phyloP scores from a whole-genome alignment of 306 rosid genomes.

The Sechiopsis laciniata region DNA sequence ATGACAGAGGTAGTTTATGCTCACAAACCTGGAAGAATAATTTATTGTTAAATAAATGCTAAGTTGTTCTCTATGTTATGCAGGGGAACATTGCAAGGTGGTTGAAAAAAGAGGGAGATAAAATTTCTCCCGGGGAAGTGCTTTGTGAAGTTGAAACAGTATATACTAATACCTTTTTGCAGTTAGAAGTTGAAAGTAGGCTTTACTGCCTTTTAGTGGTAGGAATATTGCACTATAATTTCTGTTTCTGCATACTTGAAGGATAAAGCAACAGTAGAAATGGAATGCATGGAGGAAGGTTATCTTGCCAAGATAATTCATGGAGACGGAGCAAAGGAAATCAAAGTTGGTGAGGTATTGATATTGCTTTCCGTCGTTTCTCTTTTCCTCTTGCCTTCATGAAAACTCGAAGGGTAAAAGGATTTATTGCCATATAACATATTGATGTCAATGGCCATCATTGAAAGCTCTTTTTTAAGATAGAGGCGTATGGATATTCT shows the following conservation, averaged over 20 bases:
- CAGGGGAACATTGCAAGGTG: constrained; percentile 98
- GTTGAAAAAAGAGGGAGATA: constrained; percentile 99
- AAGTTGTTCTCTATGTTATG: constrained; percentile 33
- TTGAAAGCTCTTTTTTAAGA: constrained; percentile 3
- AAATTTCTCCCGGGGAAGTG: constrained; percentile 88
- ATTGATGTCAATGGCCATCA: not conserved
- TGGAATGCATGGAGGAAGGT: constrained; percentile 99
- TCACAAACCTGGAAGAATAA: constrained; percentile 24
- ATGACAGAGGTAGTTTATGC: constrained; percentile 73
- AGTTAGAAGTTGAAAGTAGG: constrained; percentile 4
- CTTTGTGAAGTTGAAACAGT: constrained; percentile 99
- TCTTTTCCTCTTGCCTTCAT: not conserved
- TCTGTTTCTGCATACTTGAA: constrained; percentile 29
- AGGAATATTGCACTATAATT: constrained; percentile 29
- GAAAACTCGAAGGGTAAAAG: not conserved
- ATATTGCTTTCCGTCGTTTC: constrained; percentile 14
- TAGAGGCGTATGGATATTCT: not conserved
- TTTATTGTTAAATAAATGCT: constrained; percentile 23
- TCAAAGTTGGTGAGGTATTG: constrained; percentile 95
- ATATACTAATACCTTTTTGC: constrained; percentile 32
- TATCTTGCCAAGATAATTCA: constrained; percentile 80
- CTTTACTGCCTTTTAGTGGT: constrained; percentile 13
- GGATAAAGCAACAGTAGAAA: constrained; percentile 99
- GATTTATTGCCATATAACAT: not conserved
- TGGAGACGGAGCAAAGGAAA: constrained; percentile 79